Evolutionary conservation across 768 basidiomycete species (phyloP).

Genomic region (Russula compacta): DNA sequence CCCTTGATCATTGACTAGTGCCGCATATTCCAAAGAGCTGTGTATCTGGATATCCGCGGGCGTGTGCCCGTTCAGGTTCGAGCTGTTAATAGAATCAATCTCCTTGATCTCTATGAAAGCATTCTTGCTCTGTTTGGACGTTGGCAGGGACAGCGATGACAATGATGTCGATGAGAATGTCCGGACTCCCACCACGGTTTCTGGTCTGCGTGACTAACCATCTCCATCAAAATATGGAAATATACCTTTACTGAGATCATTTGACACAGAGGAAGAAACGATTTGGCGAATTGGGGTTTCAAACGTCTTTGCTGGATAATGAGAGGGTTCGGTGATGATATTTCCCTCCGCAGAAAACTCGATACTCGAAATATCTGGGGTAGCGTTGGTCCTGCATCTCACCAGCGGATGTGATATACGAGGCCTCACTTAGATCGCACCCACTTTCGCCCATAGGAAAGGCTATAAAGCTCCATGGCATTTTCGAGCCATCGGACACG

Average conservation of each 20-base stretch:
- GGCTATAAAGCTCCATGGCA: conserved; percentile 30
- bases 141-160: background rate
- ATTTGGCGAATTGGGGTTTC: conserved; percentile 66
- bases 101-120: conserved; percentile 1
- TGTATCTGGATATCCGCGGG: conserved; percentile 42
- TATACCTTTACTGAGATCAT: background rate
- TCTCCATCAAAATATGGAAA: conserved; percentile 3
- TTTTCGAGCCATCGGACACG: conserved; percentile 22
- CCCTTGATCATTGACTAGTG: conserved; percentile 7
- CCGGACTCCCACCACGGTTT: conserved; percentile 34
- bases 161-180: conserved; percentile 34
- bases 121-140: background rate
- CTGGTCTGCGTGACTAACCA: conserved; percentile 7
- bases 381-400: background rate
- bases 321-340: conserved; percentile 34
- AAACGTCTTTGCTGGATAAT: conserved; percentile 38
- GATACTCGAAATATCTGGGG: conserved; percentile 43
- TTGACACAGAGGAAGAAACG: conserved; percentile 16
- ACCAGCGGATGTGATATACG: background rate
- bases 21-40: background rate
- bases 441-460: conserved; percentile 61
- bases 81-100: conserved; percentile 22
- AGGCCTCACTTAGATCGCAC: conserved; percentile 54
- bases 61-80: conserved; percentile 33
- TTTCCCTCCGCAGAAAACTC: conserved; percentile 23